Percentiles rank a stretch among this genome's conserved stretches.
Evolutionary conservation across 768 basidiomycete genomes (phyloP).

Genomic region (Artomyces pyxidatus): DNA sequence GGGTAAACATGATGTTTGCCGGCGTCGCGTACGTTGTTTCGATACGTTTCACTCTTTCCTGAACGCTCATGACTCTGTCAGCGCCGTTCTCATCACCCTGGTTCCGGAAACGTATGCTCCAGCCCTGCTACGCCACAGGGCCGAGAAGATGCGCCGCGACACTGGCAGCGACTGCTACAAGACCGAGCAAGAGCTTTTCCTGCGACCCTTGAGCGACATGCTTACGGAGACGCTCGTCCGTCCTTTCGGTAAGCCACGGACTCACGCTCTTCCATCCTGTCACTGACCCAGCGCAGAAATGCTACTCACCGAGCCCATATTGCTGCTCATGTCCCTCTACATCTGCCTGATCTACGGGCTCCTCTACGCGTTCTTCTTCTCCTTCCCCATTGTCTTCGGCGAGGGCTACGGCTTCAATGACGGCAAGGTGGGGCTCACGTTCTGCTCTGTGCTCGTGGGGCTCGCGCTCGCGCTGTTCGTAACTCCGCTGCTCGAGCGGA

Average conservation of each 20-base stretch:
- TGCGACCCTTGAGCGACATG: constrained; percentile 26
- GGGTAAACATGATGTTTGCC: constrained; percentile 34
- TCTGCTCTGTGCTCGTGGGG: constrained; percentile 33
- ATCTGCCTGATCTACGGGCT: constrained; percentile 35
- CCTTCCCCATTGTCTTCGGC: constrained; percentile 30
- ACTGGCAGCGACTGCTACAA: constrained; percentile 27
- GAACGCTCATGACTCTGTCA: neutral
- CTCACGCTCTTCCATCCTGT: neutral
- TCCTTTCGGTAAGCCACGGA: constrained; percentile 26
- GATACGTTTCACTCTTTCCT: neutral
- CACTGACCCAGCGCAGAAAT: constrained; percentile 15
- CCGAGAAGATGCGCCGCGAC: constrained; percentile 28
- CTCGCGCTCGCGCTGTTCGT: constrained; percentile 24
- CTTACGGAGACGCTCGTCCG: constrained; percentile 31
- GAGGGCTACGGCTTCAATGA: constrained; percentile 18
- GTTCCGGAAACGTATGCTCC: constrained; percentile 44
- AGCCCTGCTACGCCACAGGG: constrained; percentile 31
- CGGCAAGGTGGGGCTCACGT: constrained; percentile 30
- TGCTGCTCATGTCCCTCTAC: constrained; percentile 37
- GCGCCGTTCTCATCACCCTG: constrained; percentile 18
- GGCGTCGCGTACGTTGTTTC: constrained; percentile 18
- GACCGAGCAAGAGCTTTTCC: constrained; percentile 35
- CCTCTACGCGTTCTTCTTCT: constrained; percentile 28
- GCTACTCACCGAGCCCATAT: constrained; percentile 38
- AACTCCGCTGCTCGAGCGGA: constrained; percentile 27